Evolutionary conservation across 345 rosid genomes (phyloP).

Genomic region (Pugionium dolabratum): DNA sequence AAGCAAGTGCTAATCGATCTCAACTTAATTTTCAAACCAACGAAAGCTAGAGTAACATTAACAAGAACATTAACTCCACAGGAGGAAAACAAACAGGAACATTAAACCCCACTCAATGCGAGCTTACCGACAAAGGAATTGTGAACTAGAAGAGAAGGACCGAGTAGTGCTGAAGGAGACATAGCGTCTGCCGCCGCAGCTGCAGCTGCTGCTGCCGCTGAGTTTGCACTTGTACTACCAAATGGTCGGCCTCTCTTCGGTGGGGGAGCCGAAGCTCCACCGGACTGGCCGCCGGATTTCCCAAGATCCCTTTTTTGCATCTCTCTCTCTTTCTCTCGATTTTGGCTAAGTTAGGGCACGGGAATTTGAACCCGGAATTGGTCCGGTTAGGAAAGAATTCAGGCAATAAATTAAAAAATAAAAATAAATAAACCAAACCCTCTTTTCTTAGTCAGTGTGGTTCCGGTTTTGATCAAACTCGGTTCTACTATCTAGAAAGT

Average conservation of each 20-base stretch:
- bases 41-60: not conserved
- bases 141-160: conserved; percentile 91
- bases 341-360: conserved; percentile 26
- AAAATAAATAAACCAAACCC: not conserved
- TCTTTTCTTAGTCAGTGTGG: not conserved
- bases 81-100: not conserved
- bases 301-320: conserved; percentile 91
- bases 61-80: not conserved
- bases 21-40: not conserved
- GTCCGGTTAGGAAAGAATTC: conserved; percentile 12
- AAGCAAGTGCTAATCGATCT: not conserved
- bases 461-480: conserved; percentile 15
- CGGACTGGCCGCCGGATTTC: conserved; percentile 69
- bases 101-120: no score
- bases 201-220: conserved; percentile 47
- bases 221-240: conserved; percentile 61
- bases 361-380: conserved; percentile 11
- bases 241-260: conserved; percentile 90
- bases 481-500: not conserved
- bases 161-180: conserved; percentile 72
- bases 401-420: not conserved
- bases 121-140: conserved; percentile 77
- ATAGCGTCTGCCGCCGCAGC: conserved; percentile 56
- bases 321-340: conserved; percentile 30
- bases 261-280: conserved; percentile 61